A percentile compares a stretch with the other conserved stretches of the same genome.
phyloP scores from a whole-genome alignment of 306 rosid genomes.

The Cicer yamashitae region DNA sequence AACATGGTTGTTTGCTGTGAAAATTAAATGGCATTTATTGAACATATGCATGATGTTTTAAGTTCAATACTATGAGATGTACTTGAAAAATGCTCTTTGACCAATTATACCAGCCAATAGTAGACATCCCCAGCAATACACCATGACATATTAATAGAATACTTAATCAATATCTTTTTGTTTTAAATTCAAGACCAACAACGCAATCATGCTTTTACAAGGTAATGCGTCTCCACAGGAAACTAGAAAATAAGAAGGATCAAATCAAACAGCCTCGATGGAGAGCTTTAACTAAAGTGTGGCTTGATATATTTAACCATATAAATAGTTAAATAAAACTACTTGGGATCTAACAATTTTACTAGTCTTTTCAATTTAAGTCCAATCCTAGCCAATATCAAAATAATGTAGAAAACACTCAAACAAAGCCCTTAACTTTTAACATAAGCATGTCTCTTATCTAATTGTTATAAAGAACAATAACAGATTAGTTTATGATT shows the following conservation, averaged over 20 bases:
- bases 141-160: conserved; percentile 8
- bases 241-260: neutral
- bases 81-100: conserved; percentile 17
- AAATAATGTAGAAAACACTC: conserved; percentile 32
- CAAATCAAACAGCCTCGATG: conserved; percentile 19
- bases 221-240: conserved; percentile 6
- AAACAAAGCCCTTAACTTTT: neutral
- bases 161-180: conserved; percentile 25
- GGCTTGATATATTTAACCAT: conserved; percentile 1
- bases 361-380: neutral
- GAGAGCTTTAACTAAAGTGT: conserved; percentile 17
- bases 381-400: conserved; percentile 19
- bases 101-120: conserved; percentile 30
- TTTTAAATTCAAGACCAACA: conserved; percentile 17
- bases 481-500: conserved; percentile 18
- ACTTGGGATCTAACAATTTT: conserved; percentile 2
- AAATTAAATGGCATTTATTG: conserved; percentile 26
- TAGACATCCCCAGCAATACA: conserved; percentile 15
- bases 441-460: neutral
- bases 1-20: neutral
- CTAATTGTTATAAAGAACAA: conserved; percentile 23
- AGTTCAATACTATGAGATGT: neutral
- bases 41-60: conserved; percentile 19
- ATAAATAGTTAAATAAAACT: neutral
- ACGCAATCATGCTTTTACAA: conserved; percentile 26